phyloP scores from a whole-genome alignment of 2,329 filamentous ascomycete genomes.

The Nemania sp. region DNA sequence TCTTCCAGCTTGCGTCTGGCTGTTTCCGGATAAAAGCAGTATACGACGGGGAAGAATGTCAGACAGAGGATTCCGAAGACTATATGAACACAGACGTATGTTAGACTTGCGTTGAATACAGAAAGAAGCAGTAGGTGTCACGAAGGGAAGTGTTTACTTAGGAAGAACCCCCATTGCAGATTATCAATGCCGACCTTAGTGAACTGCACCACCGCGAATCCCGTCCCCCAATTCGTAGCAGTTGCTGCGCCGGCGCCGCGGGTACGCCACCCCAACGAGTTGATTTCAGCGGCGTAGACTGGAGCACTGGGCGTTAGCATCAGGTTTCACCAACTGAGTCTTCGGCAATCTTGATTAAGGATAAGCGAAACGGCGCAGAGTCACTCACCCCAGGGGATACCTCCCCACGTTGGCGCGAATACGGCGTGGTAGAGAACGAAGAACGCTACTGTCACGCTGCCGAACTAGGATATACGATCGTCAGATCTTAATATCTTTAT shows the following conservation, averaged over 20 bases:
- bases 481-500: slow-evolving; percentile 13
- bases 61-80: slow-evolving; percentile 36
- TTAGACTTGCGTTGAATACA: slow-evolving; percentile 4
- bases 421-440: slow-evolving; percentile 49
- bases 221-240: slow-evolving; percentile 49
- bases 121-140: background rate
- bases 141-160: slow-evolving; percentile 39
- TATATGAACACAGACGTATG: slow-evolving; percentile 4
- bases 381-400: slow-evolving; percentile 42
- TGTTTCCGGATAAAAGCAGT: slow-evolving; percentile 51
- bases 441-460: slow-evolving; percentile 46
- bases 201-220: slow-evolving; percentile 49
- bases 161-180: slow-evolving; percentile 47
- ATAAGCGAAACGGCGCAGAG: too few species aligned
- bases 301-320: background rate
- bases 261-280: slow-evolving; percentile 46
- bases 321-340: background rate
- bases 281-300: slow-evolving; percentile 48
- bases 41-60: slow-evolving; percentile 44
- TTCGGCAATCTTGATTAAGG: background rate
- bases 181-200: slow-evolving; percentile 48
- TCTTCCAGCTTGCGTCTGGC: slow-evolving; percentile 56
- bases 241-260: slow-evolving; percentile 49
- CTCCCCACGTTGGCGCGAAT: slow-evolving; percentile 45
- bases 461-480: slow-evolving; percentile 38